These are phyloP conservation scores for Diospyros kaki DNA, from an alignment of 148 eudicot genomes.

Conservation along the genomic window DNA sequence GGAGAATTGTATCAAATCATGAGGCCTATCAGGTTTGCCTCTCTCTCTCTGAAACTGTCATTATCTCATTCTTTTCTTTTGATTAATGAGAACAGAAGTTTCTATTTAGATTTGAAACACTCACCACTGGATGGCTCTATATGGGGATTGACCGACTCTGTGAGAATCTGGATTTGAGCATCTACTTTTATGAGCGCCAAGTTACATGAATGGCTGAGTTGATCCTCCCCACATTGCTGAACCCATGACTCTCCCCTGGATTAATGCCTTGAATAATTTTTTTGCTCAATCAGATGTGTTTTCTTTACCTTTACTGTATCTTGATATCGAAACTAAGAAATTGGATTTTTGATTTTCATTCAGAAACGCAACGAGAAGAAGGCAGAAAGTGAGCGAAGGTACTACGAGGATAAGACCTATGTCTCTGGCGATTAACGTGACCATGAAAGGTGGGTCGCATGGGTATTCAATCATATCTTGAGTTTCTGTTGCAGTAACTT, in stretches of 20 bases:
- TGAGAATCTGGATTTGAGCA: background rate
- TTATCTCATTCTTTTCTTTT: background rate
- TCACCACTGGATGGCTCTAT: background rate
- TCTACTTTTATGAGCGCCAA: background rate
- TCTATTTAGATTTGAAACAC: background rate
- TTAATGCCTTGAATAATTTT: background rate
- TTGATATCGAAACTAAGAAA: background rate
- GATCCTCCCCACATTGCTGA: background rate
- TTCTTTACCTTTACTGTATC: background rate
- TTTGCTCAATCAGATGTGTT: background rate
- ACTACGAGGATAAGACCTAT: constrained; percentile 65
- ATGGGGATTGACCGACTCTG: background rate
- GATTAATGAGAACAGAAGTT: background rate
- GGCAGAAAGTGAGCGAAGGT: constrained; percentile 77
- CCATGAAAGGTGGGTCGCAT: background rate
- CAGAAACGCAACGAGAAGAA: constrained; percentile 98
- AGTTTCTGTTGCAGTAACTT: background rate
- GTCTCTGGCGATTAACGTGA: constrained; percentile 60
- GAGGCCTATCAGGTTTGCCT: constrained; percentile 85
- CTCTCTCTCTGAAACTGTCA: background rate
- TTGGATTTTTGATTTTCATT: constrained; percentile 7
- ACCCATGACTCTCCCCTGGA: too few relatives aligned
- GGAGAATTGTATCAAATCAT: constrained; percentile 87
- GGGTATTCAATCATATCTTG: background rate
- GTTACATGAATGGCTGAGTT: background rate